These are phyloP conservation scores for Laguncularia racemosa DNA, from an alignment of 345 rosid species.

Conservation along the genomic window DNA sequence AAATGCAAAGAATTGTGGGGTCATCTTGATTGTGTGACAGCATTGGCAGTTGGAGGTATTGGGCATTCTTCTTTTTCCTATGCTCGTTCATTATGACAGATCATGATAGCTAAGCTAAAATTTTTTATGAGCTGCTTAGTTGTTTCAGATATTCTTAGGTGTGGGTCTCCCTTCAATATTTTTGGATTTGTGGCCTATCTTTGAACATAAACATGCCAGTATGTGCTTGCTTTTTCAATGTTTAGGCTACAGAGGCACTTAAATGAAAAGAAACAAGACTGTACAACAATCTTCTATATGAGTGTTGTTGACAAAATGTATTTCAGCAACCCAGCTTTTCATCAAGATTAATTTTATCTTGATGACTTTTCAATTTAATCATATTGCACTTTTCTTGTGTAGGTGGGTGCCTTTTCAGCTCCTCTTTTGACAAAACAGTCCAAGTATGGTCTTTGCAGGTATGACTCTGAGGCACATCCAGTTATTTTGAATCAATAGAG, in stretches of 20 bases:
- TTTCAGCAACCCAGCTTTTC: slow-evolving; percentile 3
- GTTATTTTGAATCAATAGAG: background rate
- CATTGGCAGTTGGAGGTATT: slow-evolving; percentile 79
- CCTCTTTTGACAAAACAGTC: slow-evolving; percentile 73
- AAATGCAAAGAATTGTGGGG: slow-evolving; percentile 53
- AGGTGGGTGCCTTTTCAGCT: slow-evolving; percentile 85
- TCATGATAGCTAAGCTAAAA: background rate
- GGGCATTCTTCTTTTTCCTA: background rate
- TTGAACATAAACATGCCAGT: too few species aligned
- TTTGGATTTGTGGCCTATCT: too few species aligned
- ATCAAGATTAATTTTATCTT: background rate
- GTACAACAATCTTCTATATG: too few species aligned
- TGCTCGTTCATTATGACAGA: background rate
- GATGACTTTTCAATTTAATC: slow-evolving; percentile 8
- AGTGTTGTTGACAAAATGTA: background rate
- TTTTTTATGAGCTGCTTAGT: background rate
- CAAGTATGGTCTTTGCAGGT: slow-evolving; percentile 91
- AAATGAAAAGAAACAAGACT: too few species aligned
- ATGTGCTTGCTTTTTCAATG: too few species aligned
- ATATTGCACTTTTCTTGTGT: slow-evolving; percentile 19
- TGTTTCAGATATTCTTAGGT: too few species aligned
- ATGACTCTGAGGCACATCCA: slow-evolving; percentile 10
- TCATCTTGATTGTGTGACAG: slow-evolving; percentile 74
- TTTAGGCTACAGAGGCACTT: too few species aligned
- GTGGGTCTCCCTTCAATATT: too few species aligned